Conservation (phyloP, 164 flowering plant species). For the Umbellularia californica region DNA sequence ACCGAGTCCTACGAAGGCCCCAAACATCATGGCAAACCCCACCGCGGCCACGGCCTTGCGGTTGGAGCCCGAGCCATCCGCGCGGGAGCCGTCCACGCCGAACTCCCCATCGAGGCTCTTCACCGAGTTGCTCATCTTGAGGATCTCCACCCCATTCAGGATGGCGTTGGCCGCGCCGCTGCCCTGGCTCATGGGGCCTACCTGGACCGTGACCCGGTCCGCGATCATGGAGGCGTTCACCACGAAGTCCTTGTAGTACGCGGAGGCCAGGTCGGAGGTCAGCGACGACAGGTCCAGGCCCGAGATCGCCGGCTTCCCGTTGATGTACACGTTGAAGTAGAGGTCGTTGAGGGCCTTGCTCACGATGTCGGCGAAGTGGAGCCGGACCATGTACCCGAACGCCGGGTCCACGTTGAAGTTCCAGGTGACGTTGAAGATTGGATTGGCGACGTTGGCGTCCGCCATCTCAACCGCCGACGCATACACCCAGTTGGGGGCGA, state of each 20-base stretch:
- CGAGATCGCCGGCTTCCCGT: conserved; percentile 49
- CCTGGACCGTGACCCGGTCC: conserved; percentile 34
- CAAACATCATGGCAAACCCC: conserved; percentile 81
- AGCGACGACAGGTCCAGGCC: conserved; percentile 55
- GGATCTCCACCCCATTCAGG: conserved; percentile 64
- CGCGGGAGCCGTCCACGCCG: conserved; percentile 43
- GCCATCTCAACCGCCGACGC: conserved; percentile 58
- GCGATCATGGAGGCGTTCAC: conserved; percentile 39
- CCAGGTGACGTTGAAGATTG: conserved; percentile 76
- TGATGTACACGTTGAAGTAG: conserved; percentile 74
- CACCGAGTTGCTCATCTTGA: conserved; percentile 68
- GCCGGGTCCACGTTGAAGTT: conserved; percentile 32
- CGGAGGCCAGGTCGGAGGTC: conserved; percentile 32
- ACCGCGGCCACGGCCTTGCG: conserved; percentile 53
- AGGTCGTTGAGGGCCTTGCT: conserved; percentile 67
- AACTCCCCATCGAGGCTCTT: conserved; percentile 73
- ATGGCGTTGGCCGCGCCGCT: conserved; percentile 48
- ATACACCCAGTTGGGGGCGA: conserved; percentile 62
- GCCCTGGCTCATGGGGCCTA: conserved; percentile 47
- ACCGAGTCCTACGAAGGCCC: conserved; percentile 75
- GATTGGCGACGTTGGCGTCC: conserved; percentile 28
- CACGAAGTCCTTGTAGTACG: conserved; percentile 64
- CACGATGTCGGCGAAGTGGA: conserved; percentile 80
- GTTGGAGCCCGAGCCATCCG: not conserved
- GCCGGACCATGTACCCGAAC: conserved; percentile 46